Base-by-base conservation (phyloP, 805 yeast genomes). In the Hanseniaspora hatyaiensis region DNA sequence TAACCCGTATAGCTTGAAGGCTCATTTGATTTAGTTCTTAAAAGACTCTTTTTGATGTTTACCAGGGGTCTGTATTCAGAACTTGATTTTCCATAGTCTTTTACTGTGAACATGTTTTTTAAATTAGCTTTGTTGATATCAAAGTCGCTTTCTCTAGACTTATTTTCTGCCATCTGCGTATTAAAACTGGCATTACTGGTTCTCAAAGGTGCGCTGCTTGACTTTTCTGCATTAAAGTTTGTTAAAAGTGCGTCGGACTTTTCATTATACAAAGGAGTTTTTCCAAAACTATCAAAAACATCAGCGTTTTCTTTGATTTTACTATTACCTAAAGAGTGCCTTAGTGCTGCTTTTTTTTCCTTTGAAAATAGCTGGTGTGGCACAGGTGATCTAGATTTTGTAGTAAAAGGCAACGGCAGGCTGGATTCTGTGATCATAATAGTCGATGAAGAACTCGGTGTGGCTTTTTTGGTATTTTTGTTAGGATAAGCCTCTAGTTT, bases 181-280 rank as follows among this genome's bases (percentile, higher is more conserved):
- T 34, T 24, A 8, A 32, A 26, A 13, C 8, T 34, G 5, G 18
- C 2, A n/a, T 33, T 26, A 13, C 18, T 42, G 4, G 30, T 33
- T 34, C 46, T 42, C n/a, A 42, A 19, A 8, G 46, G 46, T 13
- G 47, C 40, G 34, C 40, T 43, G 19, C 40, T 43, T 8, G 40
- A 34, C 31, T 34, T 43, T 20, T 34, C 47, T 13, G 40, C 47
- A 34, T 34, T 43, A 16, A 43, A 43, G n/a, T 34, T 43, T 11
- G 34, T 22, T 34, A 43, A 29, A 13, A 34, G 11, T 19, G 37
- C 19, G 8, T 43, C 47, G 4, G 40, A 3, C 8, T 30, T 28
- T 24, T 43, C 47, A 13, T 4, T 15, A 4, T 23, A 13, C 19
- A 36, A 1, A n/a, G 40, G 30, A 20, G 26, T 36, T 30, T 36